Base-by-base conservation (phyloP, 2,329 filamentous ascomycete genomes). In the Aureobasidium leucospermi region DNA sequence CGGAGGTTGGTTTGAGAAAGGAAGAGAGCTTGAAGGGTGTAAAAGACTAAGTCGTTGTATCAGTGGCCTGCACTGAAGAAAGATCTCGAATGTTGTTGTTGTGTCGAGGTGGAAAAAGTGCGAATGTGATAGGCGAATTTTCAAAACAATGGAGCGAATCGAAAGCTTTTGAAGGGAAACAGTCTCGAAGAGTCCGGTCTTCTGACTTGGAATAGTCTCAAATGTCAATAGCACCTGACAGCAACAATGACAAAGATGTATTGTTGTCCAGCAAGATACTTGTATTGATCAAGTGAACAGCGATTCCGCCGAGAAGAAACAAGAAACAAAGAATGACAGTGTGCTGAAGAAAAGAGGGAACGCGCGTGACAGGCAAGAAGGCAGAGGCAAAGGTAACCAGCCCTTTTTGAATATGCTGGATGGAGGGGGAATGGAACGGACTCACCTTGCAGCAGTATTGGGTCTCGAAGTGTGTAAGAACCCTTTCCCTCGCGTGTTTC, bases 401-500 rank as follows among this genome's bases (percentile, higher is more conserved):
- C 47, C 41, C 48, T 47, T 59, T 51, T 59, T 42, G 34, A 59
- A 43, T 28, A 43, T 48, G 32, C 19, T 48, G 43, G 55, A 42
- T 13, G 36, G 45, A 42, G 38, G 57, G 31, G 39, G 47, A 38
- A 59, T 45, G 58, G 32, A 59, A n/a, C n/a, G 48, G 58, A 52
- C 58, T 59, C 48, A 59, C 58, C 58, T 51, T 59, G 58, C 47
- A 52, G 58, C 48, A 59, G 57, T 41, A 52, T 19, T 38, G 23
- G 47, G 58, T 59, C 48, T 59, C 16, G 31, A 16, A 59, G 38
- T 48, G 55, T 49, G 45, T 43, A 47, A 51, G 36, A 49, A 48
- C 58, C 55, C 41, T 59, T 59, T 52, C 58, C 58, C 58, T 49
- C 47, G 58, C 47, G 58, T 59, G 58, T 59, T 59, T 59, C 58